Conservation (phyloP, 2,329 filamentous ascomycete genomes). For the Fusarium sp. region DNA sequence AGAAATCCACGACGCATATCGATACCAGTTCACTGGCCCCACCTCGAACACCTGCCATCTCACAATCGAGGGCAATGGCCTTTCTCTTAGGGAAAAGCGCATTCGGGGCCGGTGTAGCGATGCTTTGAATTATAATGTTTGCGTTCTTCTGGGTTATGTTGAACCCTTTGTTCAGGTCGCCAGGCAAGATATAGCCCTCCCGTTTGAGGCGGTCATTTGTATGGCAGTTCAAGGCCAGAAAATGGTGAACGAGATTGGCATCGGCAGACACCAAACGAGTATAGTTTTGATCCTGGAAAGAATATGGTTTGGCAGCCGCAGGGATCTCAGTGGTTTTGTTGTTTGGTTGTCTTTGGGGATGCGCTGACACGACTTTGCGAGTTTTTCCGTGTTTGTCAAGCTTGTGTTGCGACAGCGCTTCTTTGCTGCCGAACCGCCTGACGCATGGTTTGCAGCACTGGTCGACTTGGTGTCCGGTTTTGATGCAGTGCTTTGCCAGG, state of each 20-base stretch:
- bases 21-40: slow-evolving; percentile 12
- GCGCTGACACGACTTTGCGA: too few species aligned
- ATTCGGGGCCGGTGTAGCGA: background rate
- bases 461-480: background rate
- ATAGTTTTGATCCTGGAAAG: slow-evolving; percentile 5
- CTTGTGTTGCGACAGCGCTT: slow-evolving; percentile 9
- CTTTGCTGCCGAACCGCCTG: slow-evolving; percentile 6
- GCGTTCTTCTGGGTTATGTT: too few species aligned
- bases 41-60: slow-evolving; percentile 11
- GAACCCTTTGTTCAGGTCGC: background rate
- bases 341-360: background rate
- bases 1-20: slow-evolving; percentile 24
- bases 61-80: slow-evolving; percentile 16
- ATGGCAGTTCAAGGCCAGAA: slow-evolving; percentile 4
- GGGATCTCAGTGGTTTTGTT: too few species aligned
- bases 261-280: background rate
- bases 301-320: background rate
- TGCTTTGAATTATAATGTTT: background rate
- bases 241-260: background rate
- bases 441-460: slow-evolving; percentile 13
- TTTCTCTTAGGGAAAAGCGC: slow-evolving; percentile 19
- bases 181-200: slow-evolving; percentile 12
- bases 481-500: too few species aligned
- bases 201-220: background rate
- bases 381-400: background rate